These are phyloP conservation scores for Musa itinerans DNA, from an alignment of 176 grass and related monocot species.

Conservation along the genomic window DNA sequence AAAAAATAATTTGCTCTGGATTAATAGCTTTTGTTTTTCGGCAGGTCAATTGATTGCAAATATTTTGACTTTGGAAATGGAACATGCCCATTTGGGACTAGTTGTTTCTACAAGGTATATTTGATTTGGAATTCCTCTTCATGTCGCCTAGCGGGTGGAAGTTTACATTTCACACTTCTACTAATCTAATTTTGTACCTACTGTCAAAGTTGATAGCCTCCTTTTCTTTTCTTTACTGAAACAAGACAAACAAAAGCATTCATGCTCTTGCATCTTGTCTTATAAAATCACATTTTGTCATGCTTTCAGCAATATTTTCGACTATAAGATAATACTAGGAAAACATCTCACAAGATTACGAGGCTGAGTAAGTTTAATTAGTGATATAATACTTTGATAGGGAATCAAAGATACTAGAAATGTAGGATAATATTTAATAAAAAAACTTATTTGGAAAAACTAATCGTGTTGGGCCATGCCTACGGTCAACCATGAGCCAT, in stretches of 20 bases:
- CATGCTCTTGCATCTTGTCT: neutral
- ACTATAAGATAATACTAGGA: neutral
- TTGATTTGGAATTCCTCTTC: neutral
- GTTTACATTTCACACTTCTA: neutral
- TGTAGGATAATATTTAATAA: neutral
- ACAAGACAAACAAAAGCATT: neutral
- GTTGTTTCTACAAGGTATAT: constrained; percentile 82
- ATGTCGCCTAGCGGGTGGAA: neutral
- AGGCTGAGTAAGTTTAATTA: neutral
- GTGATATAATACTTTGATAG: neutral
- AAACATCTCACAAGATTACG: neutral
- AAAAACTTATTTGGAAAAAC: neutral
- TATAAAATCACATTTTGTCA: neutral
- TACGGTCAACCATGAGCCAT: no score
- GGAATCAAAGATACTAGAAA: neutral
- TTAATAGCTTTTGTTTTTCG: neutral
- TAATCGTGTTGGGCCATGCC: no score
- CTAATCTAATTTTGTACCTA: neutral
- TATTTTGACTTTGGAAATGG: constrained; percentile 85
- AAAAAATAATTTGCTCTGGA: neutral
- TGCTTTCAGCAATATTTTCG: neutral
- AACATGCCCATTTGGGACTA: constrained; percentile 73
- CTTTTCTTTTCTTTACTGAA: neutral
- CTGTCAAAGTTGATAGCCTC: no score
- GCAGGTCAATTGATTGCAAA: constrained; percentile 87